Base-by-base conservation (phyloP, 805 yeast genomes). In the Myxozyma geophila region DNA sequence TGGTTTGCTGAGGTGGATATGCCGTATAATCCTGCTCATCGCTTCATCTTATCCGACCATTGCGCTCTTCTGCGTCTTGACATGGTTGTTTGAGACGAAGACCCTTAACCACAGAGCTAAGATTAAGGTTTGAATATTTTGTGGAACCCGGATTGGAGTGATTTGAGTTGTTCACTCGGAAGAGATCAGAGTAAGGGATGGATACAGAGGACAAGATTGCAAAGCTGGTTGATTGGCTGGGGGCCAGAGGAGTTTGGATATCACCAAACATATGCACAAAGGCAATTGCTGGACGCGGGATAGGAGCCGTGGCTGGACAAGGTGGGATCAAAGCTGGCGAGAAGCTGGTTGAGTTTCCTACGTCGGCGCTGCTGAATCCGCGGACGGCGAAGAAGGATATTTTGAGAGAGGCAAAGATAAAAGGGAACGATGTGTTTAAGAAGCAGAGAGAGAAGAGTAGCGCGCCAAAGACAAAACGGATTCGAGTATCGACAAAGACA, bases 301-400 rank as follows among this genome's bases (percentile, higher is more conserved):
- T 92, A 72, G 89, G 90, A 61, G 80, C 90, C 33, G 76, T 81
- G 69, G 81, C 87, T 21, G 60, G 21, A 2, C 71, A 72, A 0
- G 55, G 62, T 1, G 40, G 37, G 48, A 15, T 90, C n/a, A 67
- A 63, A 3, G 67, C 71, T 12, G 76, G 80, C 54, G 84, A 83
- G 58, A 72, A 74, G 15, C 70, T 90, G 17, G 78, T 89, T 7
- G 79, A 80, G 51, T 83, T 90, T 17, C 87, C 90, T 1, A 83
- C 81, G 23, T 75, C 82, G 0, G 83, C 79, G 68, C 81, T 89
- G 64, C 70, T 90, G 49, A 90, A 89, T 72, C 65, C 64, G 15
- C 63, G 62, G 44, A 69, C 72, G 15, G 59, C 51, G 17, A 55
- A 54, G 51, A 17, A 19, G 52, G 50, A 21, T 40, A 7, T 58